phyloP scores from a whole-genome alignment of 352 stramenopile species.

The Phytophthora tubulina region DNA sequence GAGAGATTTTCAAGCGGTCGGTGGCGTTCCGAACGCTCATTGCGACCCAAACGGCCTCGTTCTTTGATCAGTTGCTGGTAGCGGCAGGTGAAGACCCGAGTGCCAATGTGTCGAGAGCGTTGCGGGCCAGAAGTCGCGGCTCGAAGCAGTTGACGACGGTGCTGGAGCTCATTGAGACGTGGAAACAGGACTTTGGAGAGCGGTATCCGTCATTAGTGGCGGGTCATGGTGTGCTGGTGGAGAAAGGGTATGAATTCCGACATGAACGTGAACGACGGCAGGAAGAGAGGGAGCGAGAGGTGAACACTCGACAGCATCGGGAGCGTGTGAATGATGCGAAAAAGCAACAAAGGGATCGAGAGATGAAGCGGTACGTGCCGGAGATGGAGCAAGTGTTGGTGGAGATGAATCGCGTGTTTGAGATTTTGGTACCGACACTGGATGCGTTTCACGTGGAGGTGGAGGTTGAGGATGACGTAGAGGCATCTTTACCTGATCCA shows the following conservation, averaged over 20 bases:
- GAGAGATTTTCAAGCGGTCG: conserved; percentile 71
- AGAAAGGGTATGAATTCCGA: conserved; percentile 69
- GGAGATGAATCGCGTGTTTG: conserved; percentile 82
- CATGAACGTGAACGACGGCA: conserved; percentile 33
- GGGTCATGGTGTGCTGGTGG: conserved; percentile 53
- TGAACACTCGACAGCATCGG: conserved; percentile 21
- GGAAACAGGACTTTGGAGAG: conserved; percentile 67
- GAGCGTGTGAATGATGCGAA: conserved; percentile 39
- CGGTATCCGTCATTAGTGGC: conserved; percentile 67
- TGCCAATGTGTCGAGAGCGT: conserved; percentile 37
- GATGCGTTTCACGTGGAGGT: conserved; percentile 62
- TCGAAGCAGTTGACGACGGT: conserved; percentile 42
- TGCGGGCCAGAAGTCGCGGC: conserved; percentile 23
- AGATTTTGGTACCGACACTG: conserved; percentile 79
- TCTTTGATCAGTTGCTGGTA: conserved; percentile 61
- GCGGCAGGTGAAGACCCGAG: conserved; percentile 53
- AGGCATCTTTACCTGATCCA: background rate
- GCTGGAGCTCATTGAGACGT: conserved; percentile 67
- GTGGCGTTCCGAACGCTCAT: conserved; percentile 60
- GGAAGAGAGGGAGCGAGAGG: conserved; percentile 29
- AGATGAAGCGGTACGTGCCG: conserved; percentile 59
- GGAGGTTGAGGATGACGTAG: background rate
- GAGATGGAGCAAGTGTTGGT: conserved; percentile 75
- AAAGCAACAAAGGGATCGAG: conserved; percentile 42
- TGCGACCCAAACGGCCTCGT: conserved; percentile 44